phyloP scores from a whole-genome alignment of 345 rosid genomes.

The Linum trigynum region DNA sequence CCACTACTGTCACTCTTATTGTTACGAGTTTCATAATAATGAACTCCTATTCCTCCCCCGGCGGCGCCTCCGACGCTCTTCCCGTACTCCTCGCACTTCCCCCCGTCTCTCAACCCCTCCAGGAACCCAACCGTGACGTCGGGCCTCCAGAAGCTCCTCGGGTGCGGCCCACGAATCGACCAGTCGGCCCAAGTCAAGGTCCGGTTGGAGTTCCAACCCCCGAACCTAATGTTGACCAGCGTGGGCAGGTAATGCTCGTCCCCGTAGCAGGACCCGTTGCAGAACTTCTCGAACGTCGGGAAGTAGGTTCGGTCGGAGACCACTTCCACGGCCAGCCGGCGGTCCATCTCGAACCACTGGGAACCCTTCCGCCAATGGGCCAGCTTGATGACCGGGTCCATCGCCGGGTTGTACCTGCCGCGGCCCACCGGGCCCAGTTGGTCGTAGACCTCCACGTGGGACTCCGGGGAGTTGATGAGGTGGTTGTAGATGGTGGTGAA shows the following conservation, averaged over 20 bases:
- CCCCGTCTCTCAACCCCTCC: background rate
- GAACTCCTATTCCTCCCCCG: too few species aligned
- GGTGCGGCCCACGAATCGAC: background rate
- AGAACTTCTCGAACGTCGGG: background rate
- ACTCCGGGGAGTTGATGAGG: background rate
- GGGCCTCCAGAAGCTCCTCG: background rate
- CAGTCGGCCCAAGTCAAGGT: background rate
- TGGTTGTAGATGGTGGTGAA: conserved; percentile 1
- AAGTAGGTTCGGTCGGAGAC: background rate
- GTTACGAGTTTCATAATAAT: too few species aligned
- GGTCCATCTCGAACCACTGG: background rate
- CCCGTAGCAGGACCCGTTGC: background rate
- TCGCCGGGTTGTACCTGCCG: background rate
- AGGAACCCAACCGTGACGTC: background rate
- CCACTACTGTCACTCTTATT: too few species aligned
- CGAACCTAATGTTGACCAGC: background rate
- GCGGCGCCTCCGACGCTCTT: background rate
- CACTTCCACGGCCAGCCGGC: background rate
- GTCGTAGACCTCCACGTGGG: background rate
- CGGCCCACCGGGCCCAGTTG: background rate
- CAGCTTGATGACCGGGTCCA: background rate
- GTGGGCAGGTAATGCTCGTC: conserved; percentile 2
- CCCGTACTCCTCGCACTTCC: background rate
- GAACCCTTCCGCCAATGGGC: background rate
- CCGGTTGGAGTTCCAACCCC: background rate